Conservation (phyloP, 805 yeast species). For the Barnettozyma sp. region DNA sequence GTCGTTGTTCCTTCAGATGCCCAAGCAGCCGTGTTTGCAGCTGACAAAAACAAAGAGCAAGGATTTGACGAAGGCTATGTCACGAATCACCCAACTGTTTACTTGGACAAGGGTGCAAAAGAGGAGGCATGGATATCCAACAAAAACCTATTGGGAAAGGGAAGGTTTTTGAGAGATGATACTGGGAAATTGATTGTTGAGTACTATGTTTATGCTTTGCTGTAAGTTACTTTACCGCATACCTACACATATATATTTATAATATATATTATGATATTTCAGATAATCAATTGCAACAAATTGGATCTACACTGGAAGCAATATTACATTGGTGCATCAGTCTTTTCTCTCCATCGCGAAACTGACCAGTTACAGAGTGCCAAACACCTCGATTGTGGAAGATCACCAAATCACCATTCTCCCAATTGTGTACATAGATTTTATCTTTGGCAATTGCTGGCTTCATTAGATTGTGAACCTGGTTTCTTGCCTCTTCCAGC, state of each 20-base stretch:
- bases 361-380: slow-evolving; percentile 90
- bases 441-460: slow-evolving; percentile 73
- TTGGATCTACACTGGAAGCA: slow-evolving; percentile 73
- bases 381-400: slow-evolving; percentile 87
- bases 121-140: slow-evolving; percentile 45
- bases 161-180: slow-evolving; percentile 47
- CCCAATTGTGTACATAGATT: slow-evolving; percentile 80
- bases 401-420: slow-evolving; percentile 75
- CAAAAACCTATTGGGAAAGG: slow-evolving; percentile 49
- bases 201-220: slow-evolving; percentile 36
- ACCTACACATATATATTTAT: background rate
- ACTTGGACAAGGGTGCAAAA: slow-evolving; percentile 35
- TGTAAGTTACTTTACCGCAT: slow-evolving; percentile 6
- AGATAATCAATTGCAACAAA: slow-evolving; percentile 35
- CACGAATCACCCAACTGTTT: slow-evolving; percentile 40
- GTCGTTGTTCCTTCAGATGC: slow-evolving; percentile 34
- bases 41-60: slow-evolving; percentile 26
- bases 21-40: slow-evolving; percentile 30
- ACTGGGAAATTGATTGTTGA: slow-evolving; percentile 44
- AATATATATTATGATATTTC: no score
- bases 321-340: slow-evolving; percentile 93
- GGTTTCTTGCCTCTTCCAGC: slow-evolving; percentile 67
- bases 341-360: slow-evolving; percentile 68
- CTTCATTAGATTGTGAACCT: slow-evolving; percentile 69
- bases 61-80: slow-evolving; percentile 43